Conservation (phyloP, 1,284 basidiomycete genomes). For the Cutaneotrichosporon mucoides region DNA sequence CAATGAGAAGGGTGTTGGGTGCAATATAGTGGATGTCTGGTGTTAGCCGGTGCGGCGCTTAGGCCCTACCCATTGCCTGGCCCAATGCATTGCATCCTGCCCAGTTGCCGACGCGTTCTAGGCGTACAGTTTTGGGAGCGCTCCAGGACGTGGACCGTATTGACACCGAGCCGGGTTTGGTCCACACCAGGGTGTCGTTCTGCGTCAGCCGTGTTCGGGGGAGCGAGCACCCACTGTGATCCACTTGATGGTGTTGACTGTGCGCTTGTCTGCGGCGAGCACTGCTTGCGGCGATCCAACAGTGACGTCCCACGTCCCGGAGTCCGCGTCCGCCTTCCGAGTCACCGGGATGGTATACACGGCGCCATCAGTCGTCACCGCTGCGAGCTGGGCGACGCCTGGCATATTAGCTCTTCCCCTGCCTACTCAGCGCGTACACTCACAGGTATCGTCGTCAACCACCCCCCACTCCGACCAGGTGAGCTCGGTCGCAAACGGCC, state of each 20-base stretch:
- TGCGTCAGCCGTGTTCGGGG: conserved; percentile 12
- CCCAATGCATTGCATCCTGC: conserved; percentile 36
- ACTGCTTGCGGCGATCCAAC: conserved; percentile 5
- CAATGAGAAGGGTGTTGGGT: conserved; percentile 23
- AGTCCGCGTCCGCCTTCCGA: conserved; percentile 6
- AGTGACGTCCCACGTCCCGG: conserved; percentile 12
- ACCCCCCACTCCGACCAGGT: conserved; percentile 33
- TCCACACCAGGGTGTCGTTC: conserved; percentile 33
- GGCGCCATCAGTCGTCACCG: conserved; percentile 30
- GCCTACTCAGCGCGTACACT: conserved; percentile 3
- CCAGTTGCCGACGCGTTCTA: conserved; percentile 40
- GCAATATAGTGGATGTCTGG: conserved; percentile 28
- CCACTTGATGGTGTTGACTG: conserved; percentile 33
- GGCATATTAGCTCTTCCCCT: conserved; percentile 5
- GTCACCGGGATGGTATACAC: conserved; percentile 13
- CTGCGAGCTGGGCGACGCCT: conserved; percentile 26
- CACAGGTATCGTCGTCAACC: conserved; percentile 19
- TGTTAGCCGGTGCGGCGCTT: background rate
- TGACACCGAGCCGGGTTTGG: conserved; percentile 35
- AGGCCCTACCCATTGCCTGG: conserved; percentile 29
- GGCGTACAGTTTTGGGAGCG: conserved; percentile 15
- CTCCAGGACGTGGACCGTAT: conserved; percentile 22
- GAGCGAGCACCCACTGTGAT: conserved; percentile 21
- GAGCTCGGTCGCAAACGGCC: conserved; percentile 10
- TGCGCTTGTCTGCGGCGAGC: conserved; percentile 21